A percentile compares a stretch with the other conserved stretches of the same genome.
Evolutionary conservation across 208 protist genomes (phyloP).

Genomic region (Wallacemonas collosoma): DNA sequence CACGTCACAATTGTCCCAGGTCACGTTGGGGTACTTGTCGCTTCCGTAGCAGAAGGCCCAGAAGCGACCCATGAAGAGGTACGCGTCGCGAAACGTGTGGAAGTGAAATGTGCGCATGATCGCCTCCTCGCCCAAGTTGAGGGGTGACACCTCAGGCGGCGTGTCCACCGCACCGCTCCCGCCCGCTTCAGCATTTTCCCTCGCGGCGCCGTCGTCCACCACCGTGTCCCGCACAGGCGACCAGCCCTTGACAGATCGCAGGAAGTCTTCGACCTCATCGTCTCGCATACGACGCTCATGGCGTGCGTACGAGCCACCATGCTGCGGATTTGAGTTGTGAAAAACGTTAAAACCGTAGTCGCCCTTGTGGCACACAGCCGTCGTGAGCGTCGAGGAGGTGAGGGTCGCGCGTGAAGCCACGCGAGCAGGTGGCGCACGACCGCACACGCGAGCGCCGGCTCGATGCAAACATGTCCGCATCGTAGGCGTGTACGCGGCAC

Average conservation of each 20-base stretch:
- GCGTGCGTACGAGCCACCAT: slow-evolving; percentile 78
- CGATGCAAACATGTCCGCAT: no score
- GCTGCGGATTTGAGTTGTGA: slow-evolving; percentile 88
- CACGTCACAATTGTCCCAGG: slow-evolving; percentile 56
- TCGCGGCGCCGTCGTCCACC: neutral
- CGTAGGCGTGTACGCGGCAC: no score
- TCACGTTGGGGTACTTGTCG: slow-evolving; percentile 80
- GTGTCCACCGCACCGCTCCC: neutral
- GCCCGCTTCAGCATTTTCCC: neutral
- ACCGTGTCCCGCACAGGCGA: slow-evolving; percentile 39
- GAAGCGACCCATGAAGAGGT: slow-evolving; percentile 81
- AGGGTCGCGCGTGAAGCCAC: no score
- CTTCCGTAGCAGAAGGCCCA: slow-evolving; percentile 87
- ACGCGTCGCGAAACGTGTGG: slow-evolving; percentile 58
- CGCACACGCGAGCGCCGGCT: no score
- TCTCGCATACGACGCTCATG: slow-evolving; percentile 86
- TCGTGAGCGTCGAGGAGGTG: no score
- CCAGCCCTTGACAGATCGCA: slow-evolving; percentile 82
- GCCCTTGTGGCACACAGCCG: slow-evolving; percentile 35
- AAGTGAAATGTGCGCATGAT: slow-evolving; percentile 78
- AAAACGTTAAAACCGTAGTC: slow-evolving; percentile 87
- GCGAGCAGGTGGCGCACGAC: no score
- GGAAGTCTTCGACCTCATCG: slow-evolving; percentile 88
- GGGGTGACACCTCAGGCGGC: slow-evolving; percentile 25
- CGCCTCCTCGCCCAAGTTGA: slow-evolving; percentile 59